These are phyloP conservation scores for Calvatia gigantea DNA, from an alignment of 768 basidiomycete species.

Conservation along the genomic window DNA sequence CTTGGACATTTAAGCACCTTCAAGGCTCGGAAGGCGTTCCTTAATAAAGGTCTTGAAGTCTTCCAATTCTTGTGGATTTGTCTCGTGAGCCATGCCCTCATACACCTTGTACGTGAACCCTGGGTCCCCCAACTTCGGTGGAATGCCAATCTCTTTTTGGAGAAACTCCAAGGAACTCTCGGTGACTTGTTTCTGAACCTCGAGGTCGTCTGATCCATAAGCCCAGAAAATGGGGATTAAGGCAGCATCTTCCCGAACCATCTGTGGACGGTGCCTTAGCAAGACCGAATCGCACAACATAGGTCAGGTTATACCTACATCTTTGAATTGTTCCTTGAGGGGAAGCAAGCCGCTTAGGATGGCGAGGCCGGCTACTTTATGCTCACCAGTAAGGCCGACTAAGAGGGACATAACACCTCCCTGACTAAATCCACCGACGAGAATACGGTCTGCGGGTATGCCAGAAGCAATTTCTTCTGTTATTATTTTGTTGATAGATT, in stretches of 20 bases:
- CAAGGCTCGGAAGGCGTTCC: constrained; percentile 54
- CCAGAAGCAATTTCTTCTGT: constrained; percentile 70
- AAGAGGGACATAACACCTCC: constrained; percentile 79
- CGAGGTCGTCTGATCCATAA: constrained; percentile 72
- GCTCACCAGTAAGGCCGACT: constrained; percentile 62
- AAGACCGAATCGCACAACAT: constrained; percentile 6
- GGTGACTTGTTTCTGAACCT: constrained; percentile 59
- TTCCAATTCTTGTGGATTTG: constrained; percentile 59
- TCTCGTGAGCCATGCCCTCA: constrained; percentile 62
- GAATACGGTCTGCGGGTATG: constrained; percentile 63
- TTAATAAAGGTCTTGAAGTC: constrained; percentile 73
- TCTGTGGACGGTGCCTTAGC: constrained; percentile 35
- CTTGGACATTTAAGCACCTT: no score
- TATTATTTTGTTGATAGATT: constrained; percentile 65
- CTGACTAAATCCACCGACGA: constrained; percentile 89
- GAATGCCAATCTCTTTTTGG: constrained; percentile 49
- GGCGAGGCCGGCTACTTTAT: constrained; percentile 71
- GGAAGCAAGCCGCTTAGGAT: constrained; percentile 81
- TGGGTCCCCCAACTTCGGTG: constrained; percentile 33
- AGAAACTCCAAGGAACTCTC: constrained; percentile 54
- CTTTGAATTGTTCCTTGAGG: constrained; percentile 59
- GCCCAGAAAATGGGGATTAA: constrained; percentile 83
- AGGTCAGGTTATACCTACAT: constrained; percentile 36
- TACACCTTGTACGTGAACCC: constrained; percentile 73
- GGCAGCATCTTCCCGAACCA: constrained; percentile 55